These are phyloP conservation scores for Candida neerlandica DNA, from an alignment of 1,139 yeast species.

Conservation along the genomic window DNA sequence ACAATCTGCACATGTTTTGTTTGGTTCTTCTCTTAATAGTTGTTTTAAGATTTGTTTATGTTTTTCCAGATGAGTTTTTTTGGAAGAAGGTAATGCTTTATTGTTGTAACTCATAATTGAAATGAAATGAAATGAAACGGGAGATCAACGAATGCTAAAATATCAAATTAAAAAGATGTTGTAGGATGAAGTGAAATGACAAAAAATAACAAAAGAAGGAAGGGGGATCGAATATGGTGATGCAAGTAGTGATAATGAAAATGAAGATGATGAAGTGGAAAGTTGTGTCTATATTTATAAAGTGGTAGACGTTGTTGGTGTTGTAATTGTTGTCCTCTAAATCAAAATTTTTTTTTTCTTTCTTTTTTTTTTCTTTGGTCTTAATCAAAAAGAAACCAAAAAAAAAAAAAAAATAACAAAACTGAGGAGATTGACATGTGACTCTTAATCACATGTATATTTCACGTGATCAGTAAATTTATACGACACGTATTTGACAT, in stretches of 20 bases:
- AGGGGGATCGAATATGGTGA: background rate
- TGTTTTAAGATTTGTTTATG: conserved; percentile 73
- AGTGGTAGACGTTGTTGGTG: background rate
- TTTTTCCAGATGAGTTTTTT: conserved; percentile 49
- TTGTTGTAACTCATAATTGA: conserved; percentile 18
- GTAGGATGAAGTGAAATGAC: background rate
- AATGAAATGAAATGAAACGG: background rate
- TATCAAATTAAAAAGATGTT: background rate
- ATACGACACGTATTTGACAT: no score
- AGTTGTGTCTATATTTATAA: background rate
- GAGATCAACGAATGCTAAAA: background rate
- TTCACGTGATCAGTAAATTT: no score
- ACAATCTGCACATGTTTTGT: conserved; percentile 88
- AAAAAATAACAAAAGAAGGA: background rate
- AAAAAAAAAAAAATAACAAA: no score
- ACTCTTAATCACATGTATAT: no score
- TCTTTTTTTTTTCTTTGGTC: background rate
- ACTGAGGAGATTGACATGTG: no score
- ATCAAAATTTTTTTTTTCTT: background rate
- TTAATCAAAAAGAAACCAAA: background rate
- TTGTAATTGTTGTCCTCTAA: background rate
- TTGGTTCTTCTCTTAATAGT: conserved; percentile 72
- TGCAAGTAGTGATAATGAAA: background rate
- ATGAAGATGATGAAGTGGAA: background rate
- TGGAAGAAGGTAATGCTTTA: conserved; percentile 41